A percentile compares a stretch with the other conserved stretches of the same genome.
These are phyloP conservation scores for Cutaneotrichosporon sp. DNA, from an alignment of 1,284 basidiomycete species.

Conservation along the genomic window DNA sequence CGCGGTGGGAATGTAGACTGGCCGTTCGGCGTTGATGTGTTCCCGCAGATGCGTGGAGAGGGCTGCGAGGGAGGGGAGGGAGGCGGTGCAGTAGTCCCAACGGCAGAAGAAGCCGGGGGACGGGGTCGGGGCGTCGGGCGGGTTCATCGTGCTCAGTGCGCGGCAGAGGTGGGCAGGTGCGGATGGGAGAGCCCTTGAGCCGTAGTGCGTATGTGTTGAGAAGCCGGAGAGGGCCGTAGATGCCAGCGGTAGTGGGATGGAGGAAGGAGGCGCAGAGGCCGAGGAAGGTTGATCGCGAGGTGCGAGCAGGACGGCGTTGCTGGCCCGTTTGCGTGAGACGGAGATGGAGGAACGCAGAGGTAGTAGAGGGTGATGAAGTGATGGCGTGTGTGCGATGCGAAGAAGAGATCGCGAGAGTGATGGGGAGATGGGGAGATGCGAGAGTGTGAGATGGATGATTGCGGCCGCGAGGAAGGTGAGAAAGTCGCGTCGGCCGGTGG, in stretches of 20 bases:
- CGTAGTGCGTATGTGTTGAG: neutral
- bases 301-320: too few species aligned
- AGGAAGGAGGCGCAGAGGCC: neutral
- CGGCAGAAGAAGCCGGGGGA: slow-evolving; percentile 15
- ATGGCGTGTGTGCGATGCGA: too few species aligned
- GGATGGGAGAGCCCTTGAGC: neutral
- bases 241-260: neutral
- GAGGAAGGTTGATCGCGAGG: too few species aligned
- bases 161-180: neutral
- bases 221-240: neutral
- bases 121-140: neutral
- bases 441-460: neutral
- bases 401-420: neutral
- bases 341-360: neutral
- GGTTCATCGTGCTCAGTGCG: neutral
- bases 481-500: neutral
- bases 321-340: neutral
- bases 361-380: neutral
- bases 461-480: neutral
- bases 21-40: slow-evolving; percentile 17
- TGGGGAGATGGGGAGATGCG: neutral
- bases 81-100: slow-evolving; percentile 23
- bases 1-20: slow-evolving; percentile 17
- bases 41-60: slow-evolving; percentile 17
- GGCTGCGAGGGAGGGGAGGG: slow-evolving; percentile 8